Conservation (phyloP, 2,329 filamentous ascomycete species). For the Colletotrichum theobromicola region DNA sequence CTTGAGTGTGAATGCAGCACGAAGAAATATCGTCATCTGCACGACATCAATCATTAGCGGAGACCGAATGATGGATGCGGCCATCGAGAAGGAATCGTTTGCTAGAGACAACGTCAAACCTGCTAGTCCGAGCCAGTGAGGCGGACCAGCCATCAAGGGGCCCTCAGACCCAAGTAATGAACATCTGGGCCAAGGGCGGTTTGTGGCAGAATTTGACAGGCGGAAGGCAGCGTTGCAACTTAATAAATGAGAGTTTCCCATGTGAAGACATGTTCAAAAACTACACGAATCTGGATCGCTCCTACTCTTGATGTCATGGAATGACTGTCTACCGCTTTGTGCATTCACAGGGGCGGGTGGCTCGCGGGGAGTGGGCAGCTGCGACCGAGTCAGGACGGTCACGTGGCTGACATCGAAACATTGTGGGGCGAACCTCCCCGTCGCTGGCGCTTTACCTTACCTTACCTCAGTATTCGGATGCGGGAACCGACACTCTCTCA, state of each 20-base stretch:
- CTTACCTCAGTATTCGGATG: neutral
- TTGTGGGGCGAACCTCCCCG: neutral
- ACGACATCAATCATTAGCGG: constrained; percentile 92
- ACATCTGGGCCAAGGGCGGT: neutral
- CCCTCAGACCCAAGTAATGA: neutral
- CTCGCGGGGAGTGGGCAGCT: neutral
- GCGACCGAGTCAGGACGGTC: neutral
- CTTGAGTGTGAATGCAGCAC: constrained; percentile 48
- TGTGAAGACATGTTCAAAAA: neutral
- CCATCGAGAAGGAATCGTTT: constrained; percentile 75
- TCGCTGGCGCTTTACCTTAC: neutral
- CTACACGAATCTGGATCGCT: neutral
- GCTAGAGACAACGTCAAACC: constrained; percentile 41
- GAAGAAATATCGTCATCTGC: constrained; percentile 86
- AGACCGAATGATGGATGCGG: constrained; percentile 85
- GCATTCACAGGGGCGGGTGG: neutral
- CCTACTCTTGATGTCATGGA: neutral
- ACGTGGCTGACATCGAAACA: neutral
- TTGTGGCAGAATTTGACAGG: neutral
- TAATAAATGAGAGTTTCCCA: neutral
- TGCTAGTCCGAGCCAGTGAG: constrained; percentile 23
- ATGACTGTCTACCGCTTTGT: neutral
- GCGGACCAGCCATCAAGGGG: neutral
- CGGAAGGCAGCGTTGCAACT: neutral
- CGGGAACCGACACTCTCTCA: neutral